Conservation (phyloP, 495 filamentous ascomycete species). For the Podospora appendiculata region DNA sequence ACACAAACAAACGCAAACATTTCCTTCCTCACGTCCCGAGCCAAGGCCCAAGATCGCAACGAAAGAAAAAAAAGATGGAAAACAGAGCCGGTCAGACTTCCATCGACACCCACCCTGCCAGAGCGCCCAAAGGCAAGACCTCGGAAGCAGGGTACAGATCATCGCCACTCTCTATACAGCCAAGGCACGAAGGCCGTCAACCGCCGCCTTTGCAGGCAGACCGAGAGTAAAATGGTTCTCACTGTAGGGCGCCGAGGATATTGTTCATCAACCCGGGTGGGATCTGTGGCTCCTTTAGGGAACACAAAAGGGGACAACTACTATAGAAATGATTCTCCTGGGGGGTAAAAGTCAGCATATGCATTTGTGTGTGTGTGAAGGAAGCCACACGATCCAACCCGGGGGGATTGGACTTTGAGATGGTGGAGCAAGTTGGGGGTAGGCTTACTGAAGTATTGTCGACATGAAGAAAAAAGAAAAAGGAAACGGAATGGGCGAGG, state of each 20-base stretch:
- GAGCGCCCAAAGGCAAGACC: constrained; percentile 47
- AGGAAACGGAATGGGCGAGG: constrained; percentile 14
- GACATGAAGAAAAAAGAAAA: constrained; percentile 40
- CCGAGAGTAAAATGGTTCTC: constrained; percentile 43
- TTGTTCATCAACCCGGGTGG: constrained; percentile 56
- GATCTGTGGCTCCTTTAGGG: constrained; percentile 61
- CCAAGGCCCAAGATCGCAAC: constrained; percentile 31
- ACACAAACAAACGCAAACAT: not conserved
- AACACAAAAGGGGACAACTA: constrained; percentile 73
- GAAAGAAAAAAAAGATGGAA: constrained; percentile 34
- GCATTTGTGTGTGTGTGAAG: not conserved
- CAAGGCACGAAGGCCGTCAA: constrained; percentile 13
- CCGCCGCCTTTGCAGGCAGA: constrained; percentile 45
- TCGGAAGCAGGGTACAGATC: constrained; percentile 50
- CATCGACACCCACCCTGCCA: constrained; percentile 52
- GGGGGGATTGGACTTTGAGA: constrained; percentile 1
- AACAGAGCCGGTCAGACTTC: constrained; percentile 54
- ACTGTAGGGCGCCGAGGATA: constrained; percentile 56
- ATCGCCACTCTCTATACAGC: constrained; percentile 56
- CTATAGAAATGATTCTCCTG: constrained; percentile 85
- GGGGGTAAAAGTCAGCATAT: constrained; percentile 16
- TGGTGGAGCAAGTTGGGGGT: constrained; percentile 27
- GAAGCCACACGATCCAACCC: not conserved
- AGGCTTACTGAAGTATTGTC: constrained; percentile 53
- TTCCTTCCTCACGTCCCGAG: constrained; percentile 37